Percentiles rank a stretch among this genome's conserved stretches.
phyloP scores from a whole-genome alignment of 768 basidiomycete genomes.

The Royoungia palumana region DNA sequence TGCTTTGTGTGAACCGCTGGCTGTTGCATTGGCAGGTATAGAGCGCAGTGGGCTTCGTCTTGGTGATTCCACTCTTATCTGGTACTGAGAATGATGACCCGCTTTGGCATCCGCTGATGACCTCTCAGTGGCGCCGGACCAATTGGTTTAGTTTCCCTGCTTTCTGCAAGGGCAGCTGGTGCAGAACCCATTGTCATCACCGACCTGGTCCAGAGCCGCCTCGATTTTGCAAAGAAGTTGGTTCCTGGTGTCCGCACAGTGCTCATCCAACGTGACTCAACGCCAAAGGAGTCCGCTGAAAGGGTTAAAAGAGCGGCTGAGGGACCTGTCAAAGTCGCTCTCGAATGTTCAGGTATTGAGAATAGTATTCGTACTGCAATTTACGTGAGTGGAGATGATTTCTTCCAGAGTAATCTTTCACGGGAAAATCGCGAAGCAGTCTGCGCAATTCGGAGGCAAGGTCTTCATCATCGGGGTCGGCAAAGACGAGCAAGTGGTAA shows the following conservation, averaged over 20 bases:
- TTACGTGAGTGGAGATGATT: slow-evolving; percentile 38
- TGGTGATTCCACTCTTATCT: slow-evolving; percentile 60
- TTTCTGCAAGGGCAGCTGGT: slow-evolving; percentile 64
- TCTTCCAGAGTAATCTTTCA: not conserved
- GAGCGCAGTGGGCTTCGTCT: slow-evolving; percentile 63
- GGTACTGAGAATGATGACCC: slow-evolving; percentile 34
- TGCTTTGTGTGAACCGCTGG: slow-evolving; percentile 62
- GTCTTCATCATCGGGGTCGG: slow-evolving; percentile 72
- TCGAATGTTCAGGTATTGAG: slow-evolving; percentile 67
- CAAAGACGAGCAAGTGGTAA: slow-evolving; percentile 56
- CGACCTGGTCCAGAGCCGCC: slow-evolving; percentile 60
- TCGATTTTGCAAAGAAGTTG: slow-evolving; percentile 63
- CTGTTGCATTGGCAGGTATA: slow-evolving; percentile 65
- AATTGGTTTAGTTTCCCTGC: slow-evolving; percentile 59
- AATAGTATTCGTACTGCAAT: slow-evolving; percentile 59
- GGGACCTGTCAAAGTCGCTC: slow-evolving; percentile 45
- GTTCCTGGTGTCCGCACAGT: slow-evolving; percentile 58
- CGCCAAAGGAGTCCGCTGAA: slow-evolving; percentile 48
- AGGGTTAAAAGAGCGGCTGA: slow-evolving; percentile 52
- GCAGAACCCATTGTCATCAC: slow-evolving; percentile 70
- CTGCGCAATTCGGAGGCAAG: slow-evolving; percentile 62
- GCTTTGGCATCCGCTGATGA: slow-evolving; percentile 7
- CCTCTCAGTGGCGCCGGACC: slow-evolving; percentile 58
- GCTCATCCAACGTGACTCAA: slow-evolving; percentile 46
- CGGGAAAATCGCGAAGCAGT: slow-evolving; percentile 32